Conservation (phyloP, 768 basidiomycete genomes). For the Boletus barrowsii region DNA sequence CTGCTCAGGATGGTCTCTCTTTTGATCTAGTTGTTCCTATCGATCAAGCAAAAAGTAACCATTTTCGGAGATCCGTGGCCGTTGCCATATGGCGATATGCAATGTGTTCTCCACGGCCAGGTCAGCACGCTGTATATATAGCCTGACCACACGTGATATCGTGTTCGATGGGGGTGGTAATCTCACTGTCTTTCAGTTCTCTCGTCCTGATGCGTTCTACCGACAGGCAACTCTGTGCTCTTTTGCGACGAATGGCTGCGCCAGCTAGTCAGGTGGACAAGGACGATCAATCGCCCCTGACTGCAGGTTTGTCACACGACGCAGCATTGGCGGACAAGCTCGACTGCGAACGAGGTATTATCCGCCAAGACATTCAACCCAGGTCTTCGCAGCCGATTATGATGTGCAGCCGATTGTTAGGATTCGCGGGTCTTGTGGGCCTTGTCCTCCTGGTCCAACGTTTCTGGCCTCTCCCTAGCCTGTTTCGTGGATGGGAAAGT, state of each 20-base stretch:
- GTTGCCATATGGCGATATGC: no score
- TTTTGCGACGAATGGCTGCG: not conserved
- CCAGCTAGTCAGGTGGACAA: not conserved
- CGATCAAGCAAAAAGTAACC: no score
- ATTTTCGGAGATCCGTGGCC: no score
- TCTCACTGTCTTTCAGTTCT: no score
- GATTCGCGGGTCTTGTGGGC: slow-evolving; percentile 7
- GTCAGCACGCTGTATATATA: no score
- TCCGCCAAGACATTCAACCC: not conserved
- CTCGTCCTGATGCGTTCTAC: no score
- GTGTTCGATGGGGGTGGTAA: no score
- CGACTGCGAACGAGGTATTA: slow-evolving; percentile 13
- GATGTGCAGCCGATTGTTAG: not conserved
- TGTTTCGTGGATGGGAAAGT: not conserved
- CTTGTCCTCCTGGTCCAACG: slow-evolving; percentile 2
- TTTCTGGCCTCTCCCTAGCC: slow-evolving; percentile 4
- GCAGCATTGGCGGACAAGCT: not conserved
- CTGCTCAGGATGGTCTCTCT: no score
- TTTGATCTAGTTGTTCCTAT: no score
- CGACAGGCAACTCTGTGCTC: no score
- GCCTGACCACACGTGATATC: no score
- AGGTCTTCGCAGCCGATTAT: not conserved
- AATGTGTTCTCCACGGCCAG: no score
- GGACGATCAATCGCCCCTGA: not conserved
- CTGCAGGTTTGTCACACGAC: not conserved